Evolutionary conservation across 768 basidiomycete species (phyloP).

Genomic region (Lactifluus piperatus): DNA sequence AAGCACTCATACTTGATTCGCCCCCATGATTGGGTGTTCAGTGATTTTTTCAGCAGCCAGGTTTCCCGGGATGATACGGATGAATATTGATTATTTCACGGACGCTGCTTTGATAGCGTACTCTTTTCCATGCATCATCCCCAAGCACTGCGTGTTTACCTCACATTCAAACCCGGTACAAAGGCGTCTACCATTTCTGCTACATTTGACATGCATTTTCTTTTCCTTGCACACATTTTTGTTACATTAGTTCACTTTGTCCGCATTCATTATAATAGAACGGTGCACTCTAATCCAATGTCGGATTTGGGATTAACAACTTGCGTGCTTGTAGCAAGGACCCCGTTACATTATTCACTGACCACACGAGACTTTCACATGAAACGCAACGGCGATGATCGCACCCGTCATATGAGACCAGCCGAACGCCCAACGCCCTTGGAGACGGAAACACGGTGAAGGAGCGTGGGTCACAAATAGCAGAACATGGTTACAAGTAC

Average conservation of each 20-base stretch:
- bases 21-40: constrained; percentile 68
- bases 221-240: constrained; percentile 16
- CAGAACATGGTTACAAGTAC: no score
- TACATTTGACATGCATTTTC: constrained; percentile 21
- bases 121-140: background rate
- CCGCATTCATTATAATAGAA: constrained; percentile 14
- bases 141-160: constrained; percentile 1
- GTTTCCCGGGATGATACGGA: constrained; percentile 3
- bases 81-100: constrained; percentile 18
- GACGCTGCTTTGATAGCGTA: constrained; percentile 11
- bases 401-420: background rate
- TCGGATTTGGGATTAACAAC: background rate
- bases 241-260: constrained; percentile 18
- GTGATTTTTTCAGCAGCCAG: constrained; percentile 39
- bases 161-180: constrained; percentile 6
- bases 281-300: constrained; percentile 18
- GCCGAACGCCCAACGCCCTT: background rate
- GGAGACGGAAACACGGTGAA: background rate
- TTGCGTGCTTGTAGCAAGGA: background rate
- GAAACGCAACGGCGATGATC: background rate
- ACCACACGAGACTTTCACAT: background rate
- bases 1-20: constrained; percentile 71
- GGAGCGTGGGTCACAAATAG: background rate
- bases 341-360: background rate
- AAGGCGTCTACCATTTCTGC: constrained; percentile 16